Evolutionary conservation across 148 eudicot genomes (phyloP), one percentile per base, ranked within the genome.

Genomic region (Dysphania ambrosioides): DNA sequence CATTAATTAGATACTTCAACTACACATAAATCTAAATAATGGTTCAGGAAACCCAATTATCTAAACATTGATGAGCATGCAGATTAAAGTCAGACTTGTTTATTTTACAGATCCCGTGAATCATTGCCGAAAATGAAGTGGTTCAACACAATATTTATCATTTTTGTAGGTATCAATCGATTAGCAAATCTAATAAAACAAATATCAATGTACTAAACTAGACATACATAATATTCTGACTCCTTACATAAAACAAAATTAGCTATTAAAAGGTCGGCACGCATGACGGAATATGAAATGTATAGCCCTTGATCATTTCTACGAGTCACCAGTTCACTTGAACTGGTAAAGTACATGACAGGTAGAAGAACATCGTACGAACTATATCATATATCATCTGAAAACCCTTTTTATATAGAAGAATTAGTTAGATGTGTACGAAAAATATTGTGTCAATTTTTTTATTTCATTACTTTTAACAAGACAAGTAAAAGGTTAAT

Each of bases 221-320:
- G 5, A 11, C 13, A 47, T 47, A 34, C 68, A 65, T 8, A 65
- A 13, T 0, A 65, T 36, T 65, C 36, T 65, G 44, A 32, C 68
- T 36, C 42, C 0, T n/a, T 35, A 65, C 38, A 49, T 42, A 19
- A 29, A 29, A 49, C 34, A 19, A 53, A 32, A 26, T 71, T 32
- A 71, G 24, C 36, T 29, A 68, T 29, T 21, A 34, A 49, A 56
- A 57, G 74, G 49, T 56, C 29, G 63, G 58, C 64, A 10, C 56
- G 62, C 38, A 7, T 47, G 41, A 63, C 13, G 31, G 11, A 26
- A 32, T 35, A 11, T 24, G 27, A 12, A 18, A n/a, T n/a, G n/a
- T 21, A 12, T 71, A 56, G 31, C 74, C 42, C 49, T 71, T 71
- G n/a, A 71, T 71, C 60, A 71, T 56, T 64, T 71, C 74, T 32